Evolutionary conservation across 257 asterid genomes (phyloP).

Genomic region (Jacaranda copaia): DNA sequence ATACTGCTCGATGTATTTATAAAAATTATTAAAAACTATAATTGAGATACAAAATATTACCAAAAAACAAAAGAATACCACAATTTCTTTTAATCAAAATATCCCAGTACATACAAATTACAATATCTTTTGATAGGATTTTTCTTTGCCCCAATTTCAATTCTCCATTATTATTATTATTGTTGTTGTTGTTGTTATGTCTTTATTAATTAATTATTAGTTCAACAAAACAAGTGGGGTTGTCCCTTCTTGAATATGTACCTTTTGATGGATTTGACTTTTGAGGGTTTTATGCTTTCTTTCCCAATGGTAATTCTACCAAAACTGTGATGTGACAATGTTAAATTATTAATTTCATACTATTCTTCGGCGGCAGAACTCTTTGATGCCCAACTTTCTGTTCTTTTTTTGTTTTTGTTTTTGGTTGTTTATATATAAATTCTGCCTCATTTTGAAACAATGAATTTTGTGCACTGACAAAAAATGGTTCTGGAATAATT

Average conservation of each 20-base stretch:
- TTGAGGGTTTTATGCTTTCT: slow-evolving; percentile 19
- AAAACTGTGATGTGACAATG: slow-evolving; percentile 4
- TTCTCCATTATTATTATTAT: not conserved
- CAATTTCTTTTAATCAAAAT: not conserved
- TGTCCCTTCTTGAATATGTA: slow-evolving; percentile 48
- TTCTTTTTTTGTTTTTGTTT: no score
- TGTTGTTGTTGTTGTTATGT: not conserved
- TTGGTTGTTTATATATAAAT: no score
- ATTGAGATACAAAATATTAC: no score
- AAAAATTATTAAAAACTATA: no score
- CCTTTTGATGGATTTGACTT: slow-evolving; percentile 36
- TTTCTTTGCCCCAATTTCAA: not conserved
- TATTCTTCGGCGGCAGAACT: not conserved
- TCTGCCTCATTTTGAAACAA: no score
- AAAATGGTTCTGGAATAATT: no score
- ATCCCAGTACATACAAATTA: not conserved
- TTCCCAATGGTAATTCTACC: not conserved
- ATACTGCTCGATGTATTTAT: no score
- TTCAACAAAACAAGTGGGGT: slow-evolving; percentile 20
- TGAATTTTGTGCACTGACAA: no score
- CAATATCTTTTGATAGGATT: not conserved
- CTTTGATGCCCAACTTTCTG: no score
- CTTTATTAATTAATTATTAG: not conserved
- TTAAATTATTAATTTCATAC: slow-evolving; percentile 7
- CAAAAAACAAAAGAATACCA: not conserved